phyloP scores from a whole-genome alignment of 2,329 filamentous ascomycete genomes.

The Elsinoe batatas region DNA sequence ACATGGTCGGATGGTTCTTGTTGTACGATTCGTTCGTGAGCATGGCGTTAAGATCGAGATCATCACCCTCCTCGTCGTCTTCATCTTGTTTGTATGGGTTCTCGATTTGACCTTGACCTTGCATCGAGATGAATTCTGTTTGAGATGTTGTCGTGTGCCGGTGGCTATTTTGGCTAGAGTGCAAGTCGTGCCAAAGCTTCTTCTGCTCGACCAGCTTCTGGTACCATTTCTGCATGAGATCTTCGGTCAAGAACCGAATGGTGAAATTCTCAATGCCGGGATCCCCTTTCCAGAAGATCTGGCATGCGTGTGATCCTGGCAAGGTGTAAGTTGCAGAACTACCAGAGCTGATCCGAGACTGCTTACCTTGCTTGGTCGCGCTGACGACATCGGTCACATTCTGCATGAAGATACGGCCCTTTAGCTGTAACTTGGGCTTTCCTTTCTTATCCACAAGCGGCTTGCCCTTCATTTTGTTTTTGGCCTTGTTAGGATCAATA shows the following conservation, averaged over 20 bases:
- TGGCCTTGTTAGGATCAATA: constrained; percentile 70
- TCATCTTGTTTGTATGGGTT: constrained; percentile 68
- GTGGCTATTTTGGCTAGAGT: constrained; percentile 7
- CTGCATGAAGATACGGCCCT: constrained; percentile 97
- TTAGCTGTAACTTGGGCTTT: constrained; percentile 73
- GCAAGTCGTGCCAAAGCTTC: constrained; percentile 11
- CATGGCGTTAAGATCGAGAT: constrained; percentile 18
- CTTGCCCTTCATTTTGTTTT: constrained; percentile 64
- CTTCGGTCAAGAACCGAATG: constrained; percentile 86
- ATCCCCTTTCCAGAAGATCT: constrained; percentile 98
- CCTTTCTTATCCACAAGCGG: constrained; percentile 58
- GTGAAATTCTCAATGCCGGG: constrained; percentile 93
- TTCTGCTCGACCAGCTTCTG: constrained; percentile 15
- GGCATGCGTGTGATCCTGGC: constrained; percentile 80
- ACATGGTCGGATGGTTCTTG: constrained; percentile 27
- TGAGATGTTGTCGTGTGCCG: constrained; percentile 45
- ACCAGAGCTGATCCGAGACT: not conserved
- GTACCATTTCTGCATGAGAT: constrained; percentile 82
- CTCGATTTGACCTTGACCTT: constrained; percentile 53
- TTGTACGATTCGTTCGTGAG: constrained; percentile 11
- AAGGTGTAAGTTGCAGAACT: not conserved
- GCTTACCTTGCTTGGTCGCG: constrained; percentile 72
- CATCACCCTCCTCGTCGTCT: constrained; percentile 40
- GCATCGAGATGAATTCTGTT: constrained; percentile 74
- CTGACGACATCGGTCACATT: constrained; percentile 95